A percentile compares a stretch with the other conserved stretches of the same genome.
These are phyloP conservation scores for Cercospora sp. DNA, from an alignment of 2,329 filamentous ascomycete genomes.

Conservation along the genomic window DNA sequence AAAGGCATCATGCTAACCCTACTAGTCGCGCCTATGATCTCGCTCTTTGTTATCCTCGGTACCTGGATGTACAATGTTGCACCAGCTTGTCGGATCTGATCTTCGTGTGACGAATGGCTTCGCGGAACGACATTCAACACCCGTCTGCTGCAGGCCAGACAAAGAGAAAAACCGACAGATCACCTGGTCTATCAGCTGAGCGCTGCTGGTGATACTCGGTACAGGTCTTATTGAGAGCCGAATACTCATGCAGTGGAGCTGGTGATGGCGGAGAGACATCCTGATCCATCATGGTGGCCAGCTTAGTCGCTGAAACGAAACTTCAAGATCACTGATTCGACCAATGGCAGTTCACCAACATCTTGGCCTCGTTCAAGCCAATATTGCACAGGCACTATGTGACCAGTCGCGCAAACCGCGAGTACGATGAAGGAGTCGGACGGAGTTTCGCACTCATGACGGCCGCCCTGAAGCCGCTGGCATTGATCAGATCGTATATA, in stretches of 20 bases:
- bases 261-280: neutral
- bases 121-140: neutral
- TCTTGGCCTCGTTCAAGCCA: neutral
- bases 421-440: neutral
- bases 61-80: neutral
- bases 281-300: neutral
- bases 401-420: neutral
- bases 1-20: neutral
- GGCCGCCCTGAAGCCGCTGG: neutral
- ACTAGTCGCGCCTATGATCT: neutral
- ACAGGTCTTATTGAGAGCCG: neutral
- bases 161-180: neutral
- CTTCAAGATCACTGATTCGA: neutral
- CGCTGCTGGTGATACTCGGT: neutral
- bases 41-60: neutral
- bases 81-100: neutral
- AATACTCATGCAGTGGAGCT: neutral
- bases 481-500: neutral
- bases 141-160: neutral
- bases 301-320: neutral
- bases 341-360: neutral
- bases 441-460: neutral
- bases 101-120: neutral
- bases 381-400: constrained; percentile 1
- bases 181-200: neutral